Conservation (phyloP, 345 rosid genomes). For the Lepidium sativum region DNA sequence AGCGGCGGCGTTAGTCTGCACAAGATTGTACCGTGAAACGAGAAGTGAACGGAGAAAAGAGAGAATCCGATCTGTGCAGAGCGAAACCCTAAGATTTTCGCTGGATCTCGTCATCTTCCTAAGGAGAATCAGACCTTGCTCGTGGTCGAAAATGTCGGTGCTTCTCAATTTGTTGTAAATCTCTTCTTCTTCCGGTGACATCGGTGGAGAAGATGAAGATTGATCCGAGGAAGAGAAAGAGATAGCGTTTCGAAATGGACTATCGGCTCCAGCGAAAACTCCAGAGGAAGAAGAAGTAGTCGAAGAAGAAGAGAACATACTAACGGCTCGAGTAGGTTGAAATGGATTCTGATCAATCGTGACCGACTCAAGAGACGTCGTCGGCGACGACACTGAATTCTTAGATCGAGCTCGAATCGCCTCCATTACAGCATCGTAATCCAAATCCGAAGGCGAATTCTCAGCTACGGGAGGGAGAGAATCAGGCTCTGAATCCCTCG, state of each 20-base stretch:
- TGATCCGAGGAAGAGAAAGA: constrained; percentile 21
- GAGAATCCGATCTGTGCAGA: constrained; percentile 51
- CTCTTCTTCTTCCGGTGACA: constrained; percentile 50
- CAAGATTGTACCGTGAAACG: constrained; percentile 47
- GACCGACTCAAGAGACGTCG: constrained; percentile 54
- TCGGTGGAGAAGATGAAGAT: constrained; percentile 20
- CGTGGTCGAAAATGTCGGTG: constrained; percentile 46
- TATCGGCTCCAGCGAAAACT: constrained; percentile 30
- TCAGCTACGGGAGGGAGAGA: constrained; percentile 47
- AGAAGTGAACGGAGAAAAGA: constrained; percentile 45
- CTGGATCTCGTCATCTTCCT: constrained; percentile 55
- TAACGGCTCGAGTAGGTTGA: constrained; percentile 50
- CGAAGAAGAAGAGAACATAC: constrained; percentile 42
- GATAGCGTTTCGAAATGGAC: constrained; percentile 21
- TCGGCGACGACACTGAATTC: constrained; percentile 30
- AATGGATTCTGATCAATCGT: constrained; percentile 33
- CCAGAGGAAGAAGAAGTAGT: constrained; percentile 50
- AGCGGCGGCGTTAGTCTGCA: constrained; percentile 79
- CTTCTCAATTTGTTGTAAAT: constrained; percentile 38
- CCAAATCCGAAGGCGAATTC: constrained; percentile 31
- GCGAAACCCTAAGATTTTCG: constrained; percentile 38
- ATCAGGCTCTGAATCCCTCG: constrained; percentile 54
- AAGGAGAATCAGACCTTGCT: constrained; percentile 46
- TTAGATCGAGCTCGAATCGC: constrained; percentile 17
- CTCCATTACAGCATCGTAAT: constrained; percentile 53